phyloP scores from a whole-genome alignment of 2,329 filamentous ascomycete genomes.

The Ophiobolus disseminans region DNA sequence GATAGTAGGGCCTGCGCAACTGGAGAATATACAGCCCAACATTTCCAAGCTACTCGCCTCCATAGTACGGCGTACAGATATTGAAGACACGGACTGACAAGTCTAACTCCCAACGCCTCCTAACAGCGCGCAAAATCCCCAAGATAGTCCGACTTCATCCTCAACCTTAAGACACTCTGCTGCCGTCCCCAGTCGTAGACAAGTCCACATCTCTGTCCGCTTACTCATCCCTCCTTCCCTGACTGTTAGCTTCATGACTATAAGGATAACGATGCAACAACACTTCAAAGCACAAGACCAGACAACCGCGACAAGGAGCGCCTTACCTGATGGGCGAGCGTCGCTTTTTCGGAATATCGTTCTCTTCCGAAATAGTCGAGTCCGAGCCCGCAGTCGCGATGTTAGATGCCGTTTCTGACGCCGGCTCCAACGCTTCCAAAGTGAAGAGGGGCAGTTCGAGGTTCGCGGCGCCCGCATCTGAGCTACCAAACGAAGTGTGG shows the following conservation, averaged over 20 bases:
- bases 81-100: no score
- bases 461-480: conserved; percentile 84
- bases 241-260: conserved; percentile 9
- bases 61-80: no score
- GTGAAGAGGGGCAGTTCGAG: no score
- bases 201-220: no score
- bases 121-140: no score
- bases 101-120: no score
- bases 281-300: conserved; percentile 5
- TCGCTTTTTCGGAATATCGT: background rate
- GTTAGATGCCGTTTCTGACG: background rate
- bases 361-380: background rate
- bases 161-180: no score
- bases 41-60: no score
- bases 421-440: conserved; percentile 12
- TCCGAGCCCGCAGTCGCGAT: background rate
- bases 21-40: no score
- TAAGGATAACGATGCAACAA: conserved; percentile 2
- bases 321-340: conserved; percentile 24
- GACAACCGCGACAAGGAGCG: conserved; percentile 18
- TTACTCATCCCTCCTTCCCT: conserved; percentile 13
- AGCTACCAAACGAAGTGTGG: conserved; percentile 93
- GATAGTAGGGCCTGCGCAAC: no score
- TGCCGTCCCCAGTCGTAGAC: no score
- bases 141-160: no score